Conservation (phyloP, 192 early-diverging fungal species). For the Pilobolus umbonatus region DNA sequence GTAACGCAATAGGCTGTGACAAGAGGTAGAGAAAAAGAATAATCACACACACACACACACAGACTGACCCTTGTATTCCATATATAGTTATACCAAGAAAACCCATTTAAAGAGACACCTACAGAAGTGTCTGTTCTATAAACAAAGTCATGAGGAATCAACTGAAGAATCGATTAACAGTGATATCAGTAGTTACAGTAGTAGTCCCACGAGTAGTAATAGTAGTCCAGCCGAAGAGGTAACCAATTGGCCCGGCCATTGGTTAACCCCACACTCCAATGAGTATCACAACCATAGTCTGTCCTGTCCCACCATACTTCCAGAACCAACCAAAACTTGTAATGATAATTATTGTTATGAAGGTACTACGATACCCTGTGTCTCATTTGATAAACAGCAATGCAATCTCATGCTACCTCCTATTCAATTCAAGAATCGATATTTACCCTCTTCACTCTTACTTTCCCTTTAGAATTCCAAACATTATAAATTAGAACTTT, state of each 20-base stretch:
- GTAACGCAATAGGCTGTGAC: background rate
- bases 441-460: too few species aligned
- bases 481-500: too few species aligned
- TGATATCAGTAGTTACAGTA: background rate
- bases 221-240: background rate
- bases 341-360: background rate
- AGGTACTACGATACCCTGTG: too few species aligned
- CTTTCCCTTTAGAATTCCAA: too few species aligned
- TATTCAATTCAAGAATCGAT: too few species aligned
- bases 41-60: background rate
- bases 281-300: background rate
- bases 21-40: background rate
- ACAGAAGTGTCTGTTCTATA: background rate
- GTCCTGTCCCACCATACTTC: background rate
- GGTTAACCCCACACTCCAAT: slow-evolving; percentile 3
- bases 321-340: background rate
- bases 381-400: too few species aligned
- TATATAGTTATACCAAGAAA: background rate
- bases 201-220: background rate
- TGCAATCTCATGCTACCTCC: too few species aligned
- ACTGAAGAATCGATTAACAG: background rate
- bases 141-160: background rate
- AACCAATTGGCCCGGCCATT: too few species aligned
- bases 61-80: background rate
- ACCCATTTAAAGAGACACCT: background rate